A percentile compares a stretch with the other conserved stretches of the same genome.
phyloP scores from a whole-genome alignment of 331 rosid species.

The Telfairia occidentalis region DNA sequence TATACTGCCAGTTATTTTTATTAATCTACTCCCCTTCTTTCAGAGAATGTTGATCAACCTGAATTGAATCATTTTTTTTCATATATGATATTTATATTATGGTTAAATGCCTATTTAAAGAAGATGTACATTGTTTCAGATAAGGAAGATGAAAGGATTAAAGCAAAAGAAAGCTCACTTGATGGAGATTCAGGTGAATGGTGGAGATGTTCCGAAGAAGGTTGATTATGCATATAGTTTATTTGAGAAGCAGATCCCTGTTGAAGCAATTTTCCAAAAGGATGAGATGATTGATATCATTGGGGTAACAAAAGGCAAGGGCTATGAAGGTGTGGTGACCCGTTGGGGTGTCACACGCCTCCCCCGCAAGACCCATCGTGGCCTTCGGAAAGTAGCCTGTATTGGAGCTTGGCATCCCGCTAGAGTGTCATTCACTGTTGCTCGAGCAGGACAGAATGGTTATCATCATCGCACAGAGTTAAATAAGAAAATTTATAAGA shows the following conservation, averaged over 20 bases:
- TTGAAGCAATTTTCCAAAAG: constrained; percentile 12
- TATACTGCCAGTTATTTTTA: neutral
- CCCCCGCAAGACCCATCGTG: constrained; percentile 9
- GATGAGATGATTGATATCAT: constrained; percentile 15
- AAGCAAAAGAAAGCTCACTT: constrained; percentile 86
- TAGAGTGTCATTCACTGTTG: constrained; percentile 33
- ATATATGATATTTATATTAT: neutral
- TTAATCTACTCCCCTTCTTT: no score
- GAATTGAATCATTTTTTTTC: neutral
- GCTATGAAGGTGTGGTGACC: constrained; percentile 9
- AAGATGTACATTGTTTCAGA: constrained; percentile 20
- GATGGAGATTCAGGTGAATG: constrained; percentile 82
- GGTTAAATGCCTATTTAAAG: neutral
- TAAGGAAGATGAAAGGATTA: constrained; percentile 74
- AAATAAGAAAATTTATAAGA: constrained; percentile 59
- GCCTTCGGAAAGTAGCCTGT: constrained; percentile 32
- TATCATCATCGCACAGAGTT: constrained; percentile 32
- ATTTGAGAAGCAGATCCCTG: constrained; percentile 15
- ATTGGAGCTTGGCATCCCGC: constrained; percentile 47
- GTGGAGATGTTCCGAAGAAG: constrained; percentile 37
- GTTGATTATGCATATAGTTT: constrained; percentile 12
- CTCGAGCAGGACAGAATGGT: constrained; percentile 39
- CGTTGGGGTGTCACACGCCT: constrained; percentile 1
- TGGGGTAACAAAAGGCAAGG: constrained; percentile 13
- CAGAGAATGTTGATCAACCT: no score